phyloP scores from a whole-genome alignment of 2,329 filamentous ascomycete genomes.

The Achaetomium macrosporum region DNA sequence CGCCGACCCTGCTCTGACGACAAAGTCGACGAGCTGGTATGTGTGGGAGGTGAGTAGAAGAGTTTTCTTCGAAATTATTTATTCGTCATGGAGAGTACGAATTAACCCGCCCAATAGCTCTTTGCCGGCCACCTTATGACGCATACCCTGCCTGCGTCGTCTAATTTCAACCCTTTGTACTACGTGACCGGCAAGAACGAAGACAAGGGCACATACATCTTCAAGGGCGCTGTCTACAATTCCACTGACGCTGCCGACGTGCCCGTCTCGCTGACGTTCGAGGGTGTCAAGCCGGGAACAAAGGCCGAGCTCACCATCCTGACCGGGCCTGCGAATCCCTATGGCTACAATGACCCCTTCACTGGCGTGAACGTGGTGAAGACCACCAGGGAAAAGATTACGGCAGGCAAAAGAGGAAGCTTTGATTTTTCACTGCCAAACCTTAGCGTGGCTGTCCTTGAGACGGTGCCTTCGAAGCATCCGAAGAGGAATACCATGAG shows the following conservation, averaged over 20 bases:
- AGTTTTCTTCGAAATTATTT: too few relatives aligned
- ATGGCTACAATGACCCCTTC: constrained; percentile 38
- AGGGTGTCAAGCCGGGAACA: constrained; percentile 32
- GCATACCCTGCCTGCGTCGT: constrained; percentile 38
- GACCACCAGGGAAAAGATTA: constrained; percentile 33
- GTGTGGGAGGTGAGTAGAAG: too few relatives aligned
- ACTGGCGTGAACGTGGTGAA: constrained; percentile 46
- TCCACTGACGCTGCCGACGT: constrained; percentile 37
- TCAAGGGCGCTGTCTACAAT: constrained; percentile 50
- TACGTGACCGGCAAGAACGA: constrained; percentile 44
- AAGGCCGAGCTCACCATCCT: constrained; percentile 41
- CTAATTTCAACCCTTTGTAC: constrained; percentile 40
- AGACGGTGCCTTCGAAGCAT: constrained; percentile 28
- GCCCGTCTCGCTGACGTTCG: constrained; percentile 36
- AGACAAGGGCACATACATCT: constrained; percentile 32
- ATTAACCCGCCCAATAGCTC: not conserved
- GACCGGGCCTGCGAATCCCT: constrained; percentile 34
- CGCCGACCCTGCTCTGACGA: constrained; percentile 2
- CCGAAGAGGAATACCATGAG: too few relatives aligned
- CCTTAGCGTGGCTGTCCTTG: constrained; percentile 51
- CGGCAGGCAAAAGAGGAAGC: constrained; percentile 39
- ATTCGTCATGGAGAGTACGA: too few relatives aligned
- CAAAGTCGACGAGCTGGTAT: too few relatives aligned
- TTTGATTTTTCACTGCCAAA: constrained; percentile 50
- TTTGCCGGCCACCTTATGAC: constrained; percentile 29